Percentiles rank a stretch among this genome's conserved stretches.
phyloP scores from a whole-genome alignment of 2,329 filamentous ascomycete genomes.

The Aulographum hederae region DNA sequence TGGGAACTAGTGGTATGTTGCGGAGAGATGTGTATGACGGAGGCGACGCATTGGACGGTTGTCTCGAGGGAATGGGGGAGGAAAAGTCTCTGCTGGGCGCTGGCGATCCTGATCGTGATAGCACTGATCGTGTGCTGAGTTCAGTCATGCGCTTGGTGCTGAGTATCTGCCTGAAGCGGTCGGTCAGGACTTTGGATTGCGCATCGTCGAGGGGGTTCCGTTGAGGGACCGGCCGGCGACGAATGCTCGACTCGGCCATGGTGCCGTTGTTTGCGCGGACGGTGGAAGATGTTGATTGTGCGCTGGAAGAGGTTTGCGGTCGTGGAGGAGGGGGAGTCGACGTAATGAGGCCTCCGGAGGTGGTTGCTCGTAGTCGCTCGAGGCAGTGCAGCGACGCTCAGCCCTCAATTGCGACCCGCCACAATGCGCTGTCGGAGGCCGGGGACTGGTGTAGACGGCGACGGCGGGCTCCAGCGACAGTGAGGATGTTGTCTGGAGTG shows the following conservation, averaged over 20 bases:
- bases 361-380: no score
- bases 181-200: slow-evolving; percentile 49
- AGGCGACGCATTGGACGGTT: slow-evolving; percentile 18
- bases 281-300: no score
- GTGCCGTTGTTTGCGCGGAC: no score
- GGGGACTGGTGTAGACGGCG: no score
- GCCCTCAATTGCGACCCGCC: no score
- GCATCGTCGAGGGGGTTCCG: neutral
- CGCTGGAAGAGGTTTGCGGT: no score
- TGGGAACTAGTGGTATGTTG: slow-evolving; percentile 53
- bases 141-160: slow-evolving; percentile 77
- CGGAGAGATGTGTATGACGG: slow-evolving; percentile 43
- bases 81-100: slow-evolving; percentile 18
- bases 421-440: no score
- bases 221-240: neutral
- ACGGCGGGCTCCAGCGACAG: no score
- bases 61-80: slow-evolving; percentile 18
- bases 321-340: no score
- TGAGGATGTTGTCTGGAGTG: no score
- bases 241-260: neutral
- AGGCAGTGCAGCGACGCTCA: no score
- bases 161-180: slow-evolving; percentile 74
- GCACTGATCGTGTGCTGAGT: slow-evolving; percentile 41
- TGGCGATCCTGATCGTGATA: slow-evolving; percentile 42
- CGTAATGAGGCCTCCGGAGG: no score